Evolutionary conservation across 768 basidiomycete genomes (phyloP), one percentile per base, ranked within the genome.

Genomic region (Mycena olivaceomarginata): DNA sequence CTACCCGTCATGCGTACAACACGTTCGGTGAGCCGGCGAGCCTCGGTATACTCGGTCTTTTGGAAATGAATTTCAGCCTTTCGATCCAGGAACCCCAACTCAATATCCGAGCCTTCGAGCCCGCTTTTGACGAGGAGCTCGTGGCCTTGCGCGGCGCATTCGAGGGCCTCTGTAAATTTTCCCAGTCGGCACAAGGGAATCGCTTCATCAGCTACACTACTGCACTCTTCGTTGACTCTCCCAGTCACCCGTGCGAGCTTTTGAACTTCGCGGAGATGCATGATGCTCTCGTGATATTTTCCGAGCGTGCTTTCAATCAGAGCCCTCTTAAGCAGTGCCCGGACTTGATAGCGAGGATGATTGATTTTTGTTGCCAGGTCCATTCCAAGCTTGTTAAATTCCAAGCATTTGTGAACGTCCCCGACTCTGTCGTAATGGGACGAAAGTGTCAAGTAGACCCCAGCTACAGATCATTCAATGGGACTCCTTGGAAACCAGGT

Each of bases 101-200:
- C 25, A 25, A 59, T 59, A 31, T 59, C 57, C 57, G 57, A 59
- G 57, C 57, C 57, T 59, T 59, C 10, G 25, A 59, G 57, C 57
- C 57, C 57, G 22, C 31, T 59, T 59, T 59, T 59, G n/a, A 59
- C 10, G 57, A 59, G 25, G 25, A 59, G 57, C 31, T 31, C 57
- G 15, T 59, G 13, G 12, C 25, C 57, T 11, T 59, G 57, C 57
- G 10, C 9, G 15, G 57, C 15, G 57, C 57, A 59, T 59, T 59
- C 57, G 25, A 59, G 25, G 57, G 57, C 57, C 57, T 59, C 57
- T 10, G 25, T 59, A 25, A 59, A 25, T 56, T 22, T 56, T 5
- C 53, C 53, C 53, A 56, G 53, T 56, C 53, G 53, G 53, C 53
- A 56, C 53, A 56, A 56, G 53, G 53, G n/a, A 56, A 56, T 56